A percentile compares a stretch with the other conserved stretches of the same genome.
Evolutionary conservation across 139 green algal species (phyloP).

Genomic region (Chlorella sp.): DNA sequence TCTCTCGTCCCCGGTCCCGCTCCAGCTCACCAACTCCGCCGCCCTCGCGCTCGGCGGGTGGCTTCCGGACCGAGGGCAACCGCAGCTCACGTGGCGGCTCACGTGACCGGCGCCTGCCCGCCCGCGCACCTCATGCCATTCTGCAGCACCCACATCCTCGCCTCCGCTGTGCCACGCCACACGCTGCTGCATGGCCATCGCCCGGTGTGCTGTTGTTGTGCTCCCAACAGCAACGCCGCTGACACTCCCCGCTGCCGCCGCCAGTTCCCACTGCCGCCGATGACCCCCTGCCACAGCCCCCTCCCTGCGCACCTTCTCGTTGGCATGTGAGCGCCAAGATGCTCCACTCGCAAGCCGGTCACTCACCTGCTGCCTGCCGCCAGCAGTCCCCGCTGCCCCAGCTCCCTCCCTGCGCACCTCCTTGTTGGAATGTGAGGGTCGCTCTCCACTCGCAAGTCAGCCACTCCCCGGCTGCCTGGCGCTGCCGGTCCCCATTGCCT

Average conservation of each 20-base stretch:
- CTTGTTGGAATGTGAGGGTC: slow-evolving; percentile 59
- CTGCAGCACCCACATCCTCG: too few species aligned
- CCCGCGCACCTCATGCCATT: too few species aligned
- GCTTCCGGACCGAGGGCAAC: too few species aligned
- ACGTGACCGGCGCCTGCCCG: too few species aligned
- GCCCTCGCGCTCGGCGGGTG: too few species aligned
- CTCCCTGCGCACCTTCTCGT: slow-evolving; percentile 30
- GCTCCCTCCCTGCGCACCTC: slow-evolving; percentile 31
- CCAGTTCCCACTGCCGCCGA: not conserved
- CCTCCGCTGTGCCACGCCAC: too few species aligned
- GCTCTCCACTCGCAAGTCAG: slow-evolving; percentile 77
- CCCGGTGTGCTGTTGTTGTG: too few species aligned
- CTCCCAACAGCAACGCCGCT: too few species aligned
- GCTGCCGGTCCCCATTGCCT: not conserved
- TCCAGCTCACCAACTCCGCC: too few species aligned
- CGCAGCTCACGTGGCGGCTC: too few species aligned
- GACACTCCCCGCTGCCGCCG: not conserved
- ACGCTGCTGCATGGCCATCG: too few species aligned
- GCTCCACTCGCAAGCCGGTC: slow-evolving; percentile 69
- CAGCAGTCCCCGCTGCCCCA: slow-evolving; percentile 31
- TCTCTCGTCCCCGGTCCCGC: too few species aligned
- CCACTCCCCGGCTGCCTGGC: slow-evolving; percentile 39
- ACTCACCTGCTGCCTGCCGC: slow-evolving; percentile 72
- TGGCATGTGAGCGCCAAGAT: slow-evolving; percentile 61
- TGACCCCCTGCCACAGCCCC: not conserved